Evolutionary conservation across 1,284 basidiomycete species (phyloP).

Genomic region (Boletus holoroseus): DNA sequence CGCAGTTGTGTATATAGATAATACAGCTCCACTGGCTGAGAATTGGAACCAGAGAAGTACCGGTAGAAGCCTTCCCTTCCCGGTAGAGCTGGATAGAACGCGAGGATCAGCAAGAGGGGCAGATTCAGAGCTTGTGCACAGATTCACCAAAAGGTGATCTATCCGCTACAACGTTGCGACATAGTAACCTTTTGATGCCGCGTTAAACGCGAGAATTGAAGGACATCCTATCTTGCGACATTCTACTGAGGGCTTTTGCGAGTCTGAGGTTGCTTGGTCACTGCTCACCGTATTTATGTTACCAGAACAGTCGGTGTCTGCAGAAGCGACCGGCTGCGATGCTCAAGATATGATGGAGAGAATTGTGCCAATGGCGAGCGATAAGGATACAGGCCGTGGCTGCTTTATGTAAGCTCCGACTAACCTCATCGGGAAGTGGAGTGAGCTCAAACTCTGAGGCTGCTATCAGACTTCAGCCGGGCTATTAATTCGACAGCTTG

Average conservation of each 20-base stretch:
- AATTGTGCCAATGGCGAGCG: slow-evolving; percentile 27
- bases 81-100: too few species aligned
- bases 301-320: not conserved
- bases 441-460: not conserved
- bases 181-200: too few species aligned
- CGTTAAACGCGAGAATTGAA: too few species aligned
- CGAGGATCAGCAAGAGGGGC: too few species aligned
- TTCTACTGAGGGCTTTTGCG: not conserved
- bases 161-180: too few species aligned
- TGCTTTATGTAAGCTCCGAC: slow-evolving; percentile 5
- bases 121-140: too few species aligned
- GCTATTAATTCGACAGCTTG: not conserved
- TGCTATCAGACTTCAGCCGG: too few species aligned
- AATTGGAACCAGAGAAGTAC: too few species aligned
- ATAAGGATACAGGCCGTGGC: slow-evolving; percentile 15
- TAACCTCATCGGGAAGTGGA: not conserved
- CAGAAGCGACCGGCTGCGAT: not conserved
- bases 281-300: not conserved
- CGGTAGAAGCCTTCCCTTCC: too few species aligned
- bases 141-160: too few species aligned
- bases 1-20: too few species aligned
- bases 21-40: not conserved
- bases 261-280: not conserved
- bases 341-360: slow-evolving; percentile 7
- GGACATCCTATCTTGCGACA: too few species aligned